Base-by-base conservation (phyloP, 2,329 filamentous ascomycete species). In the Endoconidiophora polonica region DNA sequence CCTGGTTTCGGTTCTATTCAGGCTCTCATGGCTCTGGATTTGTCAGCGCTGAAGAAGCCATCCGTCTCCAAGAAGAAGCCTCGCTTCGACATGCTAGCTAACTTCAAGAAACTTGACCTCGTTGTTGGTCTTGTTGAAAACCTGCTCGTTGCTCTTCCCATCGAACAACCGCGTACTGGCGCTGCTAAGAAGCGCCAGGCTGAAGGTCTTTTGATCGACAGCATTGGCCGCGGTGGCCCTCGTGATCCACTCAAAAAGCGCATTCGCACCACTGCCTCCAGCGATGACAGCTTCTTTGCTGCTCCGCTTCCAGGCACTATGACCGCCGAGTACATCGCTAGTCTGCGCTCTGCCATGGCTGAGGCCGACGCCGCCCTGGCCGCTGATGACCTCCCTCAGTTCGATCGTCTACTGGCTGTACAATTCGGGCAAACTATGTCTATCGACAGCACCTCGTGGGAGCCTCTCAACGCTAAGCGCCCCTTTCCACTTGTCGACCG, bases 151-250 rank as follows among this genome's bases (percentile, higher is more conserved):
- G 81, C 77, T 1, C 69, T 87, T 47, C 82, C 86, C 58, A 65
- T 82, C n/a, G 76, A 81, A 58, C 72, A 73, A 2, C 77, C 76
- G 1, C 71, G 71, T 57, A 23, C 46, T 22, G 66, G 64, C 43
- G 68, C 73, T n/a, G 68, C 68, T 52, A 73, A 69, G 55, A 73
- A 75, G 62, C 68, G 73, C 37, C 72, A 72, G 38, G 54, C 53
- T 4, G 72, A 76, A 47, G 79, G 81, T 6, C 67, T 84, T 5
- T 65, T 88, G 23, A 81, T 84, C 33, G 82, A 88, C 59, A 82
- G 83, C 0, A 76, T 88, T 49, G 81, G 82, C 1, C 79, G 79
- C 53, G 82, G 81, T 2, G 65, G 68, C 1, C 62, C 64, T 9
- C 58, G 65, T 3, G 65, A 67, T 55, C 56, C 65, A 38, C 55